Evolutionary conservation across 306 rosid species (phyloP), one percentile per base, ranked within the genome.

Genomic region (Quillaja saponaria): DNA sequence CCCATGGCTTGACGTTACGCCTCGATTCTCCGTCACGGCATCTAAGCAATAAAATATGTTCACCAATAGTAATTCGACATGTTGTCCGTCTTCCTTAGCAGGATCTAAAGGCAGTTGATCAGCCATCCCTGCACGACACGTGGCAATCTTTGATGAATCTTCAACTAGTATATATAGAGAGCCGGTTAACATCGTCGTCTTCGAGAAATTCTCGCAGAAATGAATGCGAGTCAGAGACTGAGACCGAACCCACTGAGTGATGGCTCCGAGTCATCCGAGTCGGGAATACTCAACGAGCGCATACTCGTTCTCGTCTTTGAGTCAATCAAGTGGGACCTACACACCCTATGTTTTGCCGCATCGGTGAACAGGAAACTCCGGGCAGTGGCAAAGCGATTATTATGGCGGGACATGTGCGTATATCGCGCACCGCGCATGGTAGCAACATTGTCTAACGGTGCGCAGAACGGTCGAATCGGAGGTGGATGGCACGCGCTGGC

Each of bases 401-500:
- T 84, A 0, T 84, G 90, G 90, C 82, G 82, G 0, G 65, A 68
- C 69, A 70, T 81, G 34, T 84, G 90, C 73, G 25, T 51, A 64
- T 34, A 58, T 33, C 82, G 84, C 16, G 90, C 84, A 0, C 90
- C 90, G 41, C 73, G 77, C 39, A 81, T 81, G 90, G 62, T 57
- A 4, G 55, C 61, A 1, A 17, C 82, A 34, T 52, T 84, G 73
- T 57, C 61, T 2, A 41, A 25, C 38, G 76, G 75, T 10, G 58
- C 68, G 10, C 72, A 72, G 11, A 71, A 50, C 35, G 75, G 67
- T 13, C 66, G 90, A 34, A 76, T 84, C 13, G 67, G 74, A 72
- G 87, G 90, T 8, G 90, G 84, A 38, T 84, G 90, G 90, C 69
- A 78, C 65, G 73, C 84, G 33, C 79, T 84, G 0, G 87, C 84